A percentile compares a stretch with the other conserved stretches of the same genome.
Conservation (phyloP, 768 basidiomycete species). For the Pleurotus pulmonarius region DNA sequence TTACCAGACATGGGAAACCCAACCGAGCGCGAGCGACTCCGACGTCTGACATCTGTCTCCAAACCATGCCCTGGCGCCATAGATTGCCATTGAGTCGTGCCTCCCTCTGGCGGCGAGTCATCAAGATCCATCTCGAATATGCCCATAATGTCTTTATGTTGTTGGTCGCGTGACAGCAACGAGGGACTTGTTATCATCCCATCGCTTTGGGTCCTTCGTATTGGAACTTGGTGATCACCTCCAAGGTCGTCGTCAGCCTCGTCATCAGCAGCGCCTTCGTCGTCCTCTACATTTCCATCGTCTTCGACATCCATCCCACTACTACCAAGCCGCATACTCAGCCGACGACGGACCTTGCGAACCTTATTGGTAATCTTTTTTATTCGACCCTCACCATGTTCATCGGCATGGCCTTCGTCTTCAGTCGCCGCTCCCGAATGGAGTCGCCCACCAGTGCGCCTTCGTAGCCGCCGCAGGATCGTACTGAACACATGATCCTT, state of each 20-base stretch:
- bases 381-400: background rate
- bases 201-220: conserved; percentile 70
- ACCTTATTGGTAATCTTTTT: conserved; percentile 3
- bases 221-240: conserved; percentile 4
- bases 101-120: conserved; percentile 12
- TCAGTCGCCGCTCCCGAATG: conserved; percentile 39
- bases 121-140: conserved; percentile 45
- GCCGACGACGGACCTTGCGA: conserved; percentile 1
- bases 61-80: conserved; percentile 20
- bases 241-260: background rate
- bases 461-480: conserved; percentile 71
- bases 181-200: conserved; percentile 36
- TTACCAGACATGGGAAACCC: conserved; percentile 12
- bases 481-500: conserved; percentile 96
- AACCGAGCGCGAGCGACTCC: conserved; percentile 42
- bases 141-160: conserved; percentile 26
- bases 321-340: background rate
- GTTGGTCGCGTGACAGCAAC: conserved; percentile 29
- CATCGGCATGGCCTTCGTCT: conserved; percentile 47
- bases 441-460: conserved; percentile 41
- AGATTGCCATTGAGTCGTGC: conserved; percentile 19
- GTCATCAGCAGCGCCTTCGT: background rate
- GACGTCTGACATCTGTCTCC: conserved; percentile 22
- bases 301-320: background rate
- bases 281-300: background rate